Evolutionary conservation across 2,329 filamentous ascomycete species (phyloP).

Genomic region (Microthyrium microscopicum): DNA sequence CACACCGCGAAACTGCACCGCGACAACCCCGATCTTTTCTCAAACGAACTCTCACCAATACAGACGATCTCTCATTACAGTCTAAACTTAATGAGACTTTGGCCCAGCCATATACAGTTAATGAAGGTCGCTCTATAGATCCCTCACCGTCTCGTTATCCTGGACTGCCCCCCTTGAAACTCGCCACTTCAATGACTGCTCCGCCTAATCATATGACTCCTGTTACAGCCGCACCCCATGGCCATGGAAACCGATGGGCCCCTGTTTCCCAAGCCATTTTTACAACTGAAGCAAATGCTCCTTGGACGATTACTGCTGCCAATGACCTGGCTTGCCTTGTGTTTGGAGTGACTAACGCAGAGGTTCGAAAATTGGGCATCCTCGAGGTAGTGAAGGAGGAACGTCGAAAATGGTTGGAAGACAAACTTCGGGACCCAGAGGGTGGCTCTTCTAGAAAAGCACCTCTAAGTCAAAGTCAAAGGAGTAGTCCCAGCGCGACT

Average conservation of each 20-base stretch:
- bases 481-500: constrained; percentile 19
- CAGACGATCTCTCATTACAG: constrained; percentile 56
- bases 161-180: constrained; percentile 15
- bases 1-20: constrained; percentile 24
- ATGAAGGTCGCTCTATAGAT: constrained; percentile 29
- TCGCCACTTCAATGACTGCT: background rate
- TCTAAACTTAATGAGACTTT: constrained; percentile 73
- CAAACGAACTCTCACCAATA: constrained; percentile 80
- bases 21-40: constrained; percentile 40
- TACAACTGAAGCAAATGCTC: constrained; percentile 76
- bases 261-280: constrained; percentile 93
- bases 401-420: constrained; percentile 73
- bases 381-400: constrained; percentile 88
- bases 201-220: constrained; percentile 15
- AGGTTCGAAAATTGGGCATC: constrained; percentile 88
- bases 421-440: constrained; percentile 55
- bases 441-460: constrained; percentile 21
- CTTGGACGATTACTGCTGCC: constrained; percentile 90
- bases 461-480: constrained; percentile 16
- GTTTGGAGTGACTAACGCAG: constrained; percentile 96
- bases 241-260: constrained; percentile 77
- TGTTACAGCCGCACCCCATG: constrained; percentile 41
- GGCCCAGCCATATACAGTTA: constrained; percentile 58
- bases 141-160: too few relatives aligned
- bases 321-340: constrained; percentile 93